Evolutionary conservation across 1,139 yeast species (phyloP), one percentile per base, ranked within the genome.

Genomic region (Casaregolazyma lundiana): DNA sequence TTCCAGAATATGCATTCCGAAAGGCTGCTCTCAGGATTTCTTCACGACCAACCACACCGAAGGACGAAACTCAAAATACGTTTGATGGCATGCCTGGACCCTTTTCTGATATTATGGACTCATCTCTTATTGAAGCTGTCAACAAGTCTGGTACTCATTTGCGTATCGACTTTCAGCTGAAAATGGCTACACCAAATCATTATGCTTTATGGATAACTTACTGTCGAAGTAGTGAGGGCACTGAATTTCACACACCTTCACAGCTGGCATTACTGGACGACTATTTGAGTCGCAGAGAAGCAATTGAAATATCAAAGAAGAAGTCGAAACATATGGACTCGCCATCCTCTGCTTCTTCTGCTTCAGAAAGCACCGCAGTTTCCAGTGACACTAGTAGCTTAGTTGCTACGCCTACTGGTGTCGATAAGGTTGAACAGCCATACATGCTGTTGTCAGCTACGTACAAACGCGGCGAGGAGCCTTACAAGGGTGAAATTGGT

Each of bases 1-100:
- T 89, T 13, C 96, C 96, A 0, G 97, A 89, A 62, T 96, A 89
- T 65, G 84, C 85, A 61, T 88, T 89, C 65, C 73, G 97, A 53
- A 81, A 81, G 52, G 39, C 43, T 30, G 48, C 41, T 34, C 41
- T 29, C 19, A 38, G 34, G n/a, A 39, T 29, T 15, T 37, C 43
- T 2, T 22, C 45, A 19, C 29, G 19, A 5, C 35, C 41, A 8
- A 21, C 49, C 7, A 53, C 45, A 13, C 56, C 60, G n/a, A 44
- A 45, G 3, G 44, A 53, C 6, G 54, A 53, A 8, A 18, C 32
- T 20, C 29, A 29, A 18, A 22, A 34, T 4, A 18, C 32, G 11
- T 20, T 41, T 35, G 35, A 17, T 11, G 42, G 29, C 9, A 22
- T n/a, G 13, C 6, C 38, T 11, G 38, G 37, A n/a, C 40, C 39